phyloP scores from a whole-genome alignment of 2,329 filamentous ascomycete species.

The Coniochaeta pulveracea region DNA sequence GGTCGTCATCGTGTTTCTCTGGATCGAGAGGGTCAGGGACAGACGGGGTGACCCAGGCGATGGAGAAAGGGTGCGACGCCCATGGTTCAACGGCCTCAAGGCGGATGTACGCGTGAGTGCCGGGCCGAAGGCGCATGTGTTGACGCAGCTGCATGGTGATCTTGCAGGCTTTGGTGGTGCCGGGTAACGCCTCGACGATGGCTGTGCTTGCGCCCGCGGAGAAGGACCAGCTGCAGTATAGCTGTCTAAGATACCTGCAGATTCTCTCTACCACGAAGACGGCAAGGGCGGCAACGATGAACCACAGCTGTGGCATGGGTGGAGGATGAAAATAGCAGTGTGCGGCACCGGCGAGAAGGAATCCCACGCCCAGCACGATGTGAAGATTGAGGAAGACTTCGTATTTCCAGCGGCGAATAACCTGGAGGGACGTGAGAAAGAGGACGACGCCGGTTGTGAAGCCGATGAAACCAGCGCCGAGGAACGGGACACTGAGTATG shows the following conservation, averaged over 20 bases:
- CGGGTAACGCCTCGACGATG: not conserved
- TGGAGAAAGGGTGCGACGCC: constrained; percentile 1
- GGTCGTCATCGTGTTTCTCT: not conserved
- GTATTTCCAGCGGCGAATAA: not conserved
- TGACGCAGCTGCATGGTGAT: not conserved
- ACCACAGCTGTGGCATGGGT: not conserved
- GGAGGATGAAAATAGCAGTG: not conserved
- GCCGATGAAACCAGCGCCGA: not conserved
- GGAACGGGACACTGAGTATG: not conserved
- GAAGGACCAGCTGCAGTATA: not conserved
- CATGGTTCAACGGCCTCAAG: not conserved
- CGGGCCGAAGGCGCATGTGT: not conserved
- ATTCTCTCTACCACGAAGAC: not conserved
- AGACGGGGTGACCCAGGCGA: too few relatives aligned
- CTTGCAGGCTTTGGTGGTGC: not conserved
- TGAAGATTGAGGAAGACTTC: not conserved
- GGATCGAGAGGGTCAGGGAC: too few relatives aligned
- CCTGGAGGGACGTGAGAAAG: not conserved
- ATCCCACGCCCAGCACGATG: not conserved
- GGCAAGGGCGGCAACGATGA: not conserved
- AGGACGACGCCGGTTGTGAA: not conserved
- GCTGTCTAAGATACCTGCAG: not conserved
- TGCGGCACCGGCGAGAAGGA: not conserved
- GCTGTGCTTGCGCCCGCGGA: not conserved
- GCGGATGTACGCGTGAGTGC: not conserved